A percentile compares a stretch with the other conserved stretches of the same genome.
phyloP scores from a whole-genome alignment of 2,329 filamentous ascomycete genomes.

The Venturia oleaginea region DNA sequence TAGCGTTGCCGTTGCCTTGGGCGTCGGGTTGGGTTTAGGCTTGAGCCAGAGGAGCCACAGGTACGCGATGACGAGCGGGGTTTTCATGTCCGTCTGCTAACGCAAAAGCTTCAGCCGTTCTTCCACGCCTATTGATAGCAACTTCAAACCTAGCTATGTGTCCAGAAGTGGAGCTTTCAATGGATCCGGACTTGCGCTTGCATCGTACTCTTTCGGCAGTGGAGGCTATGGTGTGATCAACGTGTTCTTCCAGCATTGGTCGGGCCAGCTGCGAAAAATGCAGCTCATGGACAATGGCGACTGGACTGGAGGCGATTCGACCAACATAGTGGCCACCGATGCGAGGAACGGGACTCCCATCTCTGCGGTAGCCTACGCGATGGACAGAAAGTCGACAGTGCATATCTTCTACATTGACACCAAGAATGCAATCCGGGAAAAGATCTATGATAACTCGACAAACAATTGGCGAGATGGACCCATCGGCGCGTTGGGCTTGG shows the following conservation, averaged over 20 bases:
- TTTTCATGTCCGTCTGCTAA: not conserved
- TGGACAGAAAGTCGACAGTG: slow-evolving; percentile 13
- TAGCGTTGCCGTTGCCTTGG: slow-evolving; percentile 8
- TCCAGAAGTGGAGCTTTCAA: slow-evolving; percentile 12
- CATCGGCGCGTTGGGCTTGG: slow-evolving; percentile 8
- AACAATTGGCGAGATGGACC: slow-evolving; percentile 14
- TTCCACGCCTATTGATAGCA: not conserved
- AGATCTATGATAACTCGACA: slow-evolving; percentile 13
- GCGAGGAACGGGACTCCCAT: slow-evolving; percentile 13
- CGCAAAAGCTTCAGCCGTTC: not conserved
- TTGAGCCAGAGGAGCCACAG: not conserved
- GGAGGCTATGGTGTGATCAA: slow-evolving; percentile 14
- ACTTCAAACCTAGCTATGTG: slow-evolving; percentile 3
- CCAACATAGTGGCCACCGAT: slow-evolving; percentile 14
- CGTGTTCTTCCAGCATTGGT: slow-evolving; percentile 14
- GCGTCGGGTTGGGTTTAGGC: slow-evolving; percentile 11
- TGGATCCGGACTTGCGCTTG: slow-evolving; percentile 13
- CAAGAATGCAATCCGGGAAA: slow-evolving; percentile 9
- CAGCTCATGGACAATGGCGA: slow-evolving; percentile 9
- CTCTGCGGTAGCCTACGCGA: slow-evolving; percentile 14
- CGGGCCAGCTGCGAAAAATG: slow-evolving; percentile 11
- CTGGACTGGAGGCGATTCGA: slow-evolving; percentile 13
- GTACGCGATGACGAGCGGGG: not conserved
- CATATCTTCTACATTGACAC: slow-evolving; percentile 14
- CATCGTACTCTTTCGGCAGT: slow-evolving; percentile 12